Conservation (phyloP, 2,329 filamentous ascomycete species). For the Phyllosticta capitalensis region DNA sequence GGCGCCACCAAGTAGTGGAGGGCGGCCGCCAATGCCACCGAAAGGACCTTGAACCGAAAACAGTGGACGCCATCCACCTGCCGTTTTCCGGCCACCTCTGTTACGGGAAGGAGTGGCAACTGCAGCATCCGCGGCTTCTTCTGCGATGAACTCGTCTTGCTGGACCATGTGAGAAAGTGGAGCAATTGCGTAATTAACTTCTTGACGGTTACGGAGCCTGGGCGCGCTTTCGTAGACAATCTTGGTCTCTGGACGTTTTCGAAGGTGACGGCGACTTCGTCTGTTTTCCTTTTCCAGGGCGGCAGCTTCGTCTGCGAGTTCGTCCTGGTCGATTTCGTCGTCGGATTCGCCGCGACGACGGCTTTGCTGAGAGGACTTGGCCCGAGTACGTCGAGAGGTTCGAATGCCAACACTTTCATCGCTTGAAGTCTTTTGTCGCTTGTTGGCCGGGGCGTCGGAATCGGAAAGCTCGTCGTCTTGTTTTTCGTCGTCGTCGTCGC, state of each 20-base stretch:
- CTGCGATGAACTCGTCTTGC: constrained; percentile 61
- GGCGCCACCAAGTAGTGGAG: constrained; percentile 63
- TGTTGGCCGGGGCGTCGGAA: constrained; percentile 37
- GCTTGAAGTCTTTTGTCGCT: constrained; percentile 29
- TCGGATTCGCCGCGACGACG: constrained; percentile 33
- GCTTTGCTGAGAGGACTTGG: constrained; percentile 36
- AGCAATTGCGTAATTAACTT: constrained; percentile 79
- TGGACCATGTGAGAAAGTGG: constrained; percentile 57
- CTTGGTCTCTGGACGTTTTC: constrained; percentile 33
- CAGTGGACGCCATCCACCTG: constrained; percentile 61
- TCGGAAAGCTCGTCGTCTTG: constrained; percentile 44
- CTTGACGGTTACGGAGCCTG: constrained; percentile 53
- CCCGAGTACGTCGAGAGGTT: constrained; percentile 16
- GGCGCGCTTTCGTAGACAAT: constrained; percentile 44
- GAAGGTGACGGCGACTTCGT: constrained; percentile 23
- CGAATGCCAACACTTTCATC: constrained; percentile 2
- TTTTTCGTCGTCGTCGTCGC: constrained; percentile 44
- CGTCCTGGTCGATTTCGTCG: constrained; percentile 31
- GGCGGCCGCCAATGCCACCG: constrained; percentile 67
- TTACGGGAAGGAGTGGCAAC: constrained; percentile 60
- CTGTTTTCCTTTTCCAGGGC: constrained; percentile 46
- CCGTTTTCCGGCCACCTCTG: constrained; percentile 45
- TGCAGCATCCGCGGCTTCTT: constrained; percentile 48
- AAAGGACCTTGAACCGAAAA: constrained; percentile 91
- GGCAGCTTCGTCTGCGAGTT: constrained; percentile 47